phyloP scores from a whole-genome alignment of 2,329 filamentous ascomycete genomes.

The Fusarium pilosicola region DNA sequence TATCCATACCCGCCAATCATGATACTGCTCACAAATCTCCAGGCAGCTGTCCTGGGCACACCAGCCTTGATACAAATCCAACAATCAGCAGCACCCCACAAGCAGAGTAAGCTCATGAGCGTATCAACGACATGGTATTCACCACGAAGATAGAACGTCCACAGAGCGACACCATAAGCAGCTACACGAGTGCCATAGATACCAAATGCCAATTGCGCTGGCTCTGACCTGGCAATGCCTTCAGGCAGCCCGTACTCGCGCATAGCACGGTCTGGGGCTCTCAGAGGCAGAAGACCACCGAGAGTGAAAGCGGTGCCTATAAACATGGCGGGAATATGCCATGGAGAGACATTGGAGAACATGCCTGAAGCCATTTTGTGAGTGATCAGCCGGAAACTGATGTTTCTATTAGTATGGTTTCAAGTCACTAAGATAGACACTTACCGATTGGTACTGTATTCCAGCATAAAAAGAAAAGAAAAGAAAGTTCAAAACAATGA shows the following conservation, averaged over 20 bases:
- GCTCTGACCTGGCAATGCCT: constrained; percentile 44
- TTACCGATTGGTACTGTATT: background rate
- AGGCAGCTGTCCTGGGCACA: constrained; percentile 16
- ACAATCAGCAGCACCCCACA: constrained; percentile 34
- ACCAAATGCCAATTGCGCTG: constrained; percentile 46
- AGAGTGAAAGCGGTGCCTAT: constrained; percentile 46
- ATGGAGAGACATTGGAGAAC: constrained; percentile 28
- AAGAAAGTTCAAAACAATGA: background rate
- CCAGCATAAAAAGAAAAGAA: background rate
- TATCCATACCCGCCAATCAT: constrained; percentile 32
- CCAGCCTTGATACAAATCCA: constrained; percentile 42
- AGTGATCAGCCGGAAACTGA: background rate
- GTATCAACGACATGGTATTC: constrained; percentile 36
- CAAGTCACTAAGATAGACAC: background rate
- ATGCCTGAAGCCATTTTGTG: constrained; percentile 23
- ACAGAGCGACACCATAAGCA: constrained; percentile 36
- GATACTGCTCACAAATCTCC: constrained; percentile 20
- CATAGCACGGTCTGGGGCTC: constrained; percentile 47
- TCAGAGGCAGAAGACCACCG: constrained; percentile 49
- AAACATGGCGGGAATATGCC: constrained; percentile 44
- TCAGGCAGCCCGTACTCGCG: constrained; percentile 48
- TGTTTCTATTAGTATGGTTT: background rate
- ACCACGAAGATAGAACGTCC: constrained; percentile 35
- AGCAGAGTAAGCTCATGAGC: constrained; percentile 30
- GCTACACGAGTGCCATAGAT: constrained; percentile 38